phyloP scores from a whole-genome alignment of 371 early-diverging fungal species.

The Mucor saturninus region DNA sequence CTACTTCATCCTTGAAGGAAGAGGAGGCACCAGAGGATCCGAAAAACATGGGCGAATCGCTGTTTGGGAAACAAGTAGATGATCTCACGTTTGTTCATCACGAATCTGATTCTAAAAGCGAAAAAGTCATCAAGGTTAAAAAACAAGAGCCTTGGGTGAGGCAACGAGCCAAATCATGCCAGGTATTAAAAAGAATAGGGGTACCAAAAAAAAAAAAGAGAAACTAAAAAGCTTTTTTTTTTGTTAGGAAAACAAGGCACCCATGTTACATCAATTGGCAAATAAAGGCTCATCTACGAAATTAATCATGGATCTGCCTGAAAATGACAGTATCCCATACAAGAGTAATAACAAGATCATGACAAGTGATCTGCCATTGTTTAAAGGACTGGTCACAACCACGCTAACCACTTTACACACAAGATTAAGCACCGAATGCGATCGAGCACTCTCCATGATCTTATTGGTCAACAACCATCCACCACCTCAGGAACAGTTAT shows the following conservation, averaged over 20 bases:
- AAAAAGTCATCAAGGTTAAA: conserved; percentile 12
- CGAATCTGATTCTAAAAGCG: conserved; percentile 37
- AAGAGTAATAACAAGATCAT: conserved; percentile 6
- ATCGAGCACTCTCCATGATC: conserved; percentile 31
- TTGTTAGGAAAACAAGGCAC: conserved; percentile 34
- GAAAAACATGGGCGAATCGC: conserved; percentile 26
- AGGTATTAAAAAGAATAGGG: conserved; percentile 15
- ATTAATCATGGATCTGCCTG: conserved; percentile 2
- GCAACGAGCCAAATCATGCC: conserved; percentile 45
- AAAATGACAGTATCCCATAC: conserved; percentile 11
- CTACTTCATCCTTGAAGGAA: not conserved
- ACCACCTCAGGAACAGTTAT: conserved; percentile 33
- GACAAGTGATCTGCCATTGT: conserved; percentile 18
- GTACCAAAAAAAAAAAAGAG: not conserved
- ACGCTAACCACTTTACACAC: conserved; percentile 52
- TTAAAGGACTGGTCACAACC: conserved; percentile 43
- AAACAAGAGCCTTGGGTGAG: conserved; percentile 30
- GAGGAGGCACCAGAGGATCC: not conserved
- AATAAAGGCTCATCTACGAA: conserved; percentile 19
- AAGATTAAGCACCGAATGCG: conserved; percentile 45
- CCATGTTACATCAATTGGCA: conserved; percentile 38
- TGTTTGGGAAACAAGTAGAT: conserved; percentile 39
- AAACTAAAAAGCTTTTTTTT: not conserved
- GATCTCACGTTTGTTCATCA: conserved; percentile 10
- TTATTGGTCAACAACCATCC: conserved; percentile 16